Evolutionary conservation across 805 yeast species (phyloP).

Genomic region (Hanseniaspora pseudoguilliermondii): DNA sequence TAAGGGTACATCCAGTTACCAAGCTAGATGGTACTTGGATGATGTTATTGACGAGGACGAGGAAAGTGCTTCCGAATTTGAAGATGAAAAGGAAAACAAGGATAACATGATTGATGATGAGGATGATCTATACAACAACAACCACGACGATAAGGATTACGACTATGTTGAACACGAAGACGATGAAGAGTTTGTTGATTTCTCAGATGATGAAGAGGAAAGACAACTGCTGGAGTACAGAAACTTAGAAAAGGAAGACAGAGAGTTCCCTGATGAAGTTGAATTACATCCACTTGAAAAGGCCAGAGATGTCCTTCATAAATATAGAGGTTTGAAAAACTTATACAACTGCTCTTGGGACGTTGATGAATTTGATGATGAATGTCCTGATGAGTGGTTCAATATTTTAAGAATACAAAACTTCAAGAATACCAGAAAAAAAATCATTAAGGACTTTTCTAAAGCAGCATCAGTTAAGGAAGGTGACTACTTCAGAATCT

Average conservation of each 20-base stretch:
- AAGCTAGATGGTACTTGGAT: constrained; percentile 64
- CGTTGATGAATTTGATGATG: constrained; percentile 64
- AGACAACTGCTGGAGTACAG: constrained; percentile 61
- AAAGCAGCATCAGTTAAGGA: constrained; percentile 37
- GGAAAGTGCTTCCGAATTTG: constrained; percentile 28
- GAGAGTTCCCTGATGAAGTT: constrained; percentile 90
- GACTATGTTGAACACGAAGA: constrained; percentile 34
- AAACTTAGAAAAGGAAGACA: constrained; percentile 62
- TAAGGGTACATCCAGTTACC: constrained; percentile 69
- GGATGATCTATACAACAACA: constrained; percentile 19
- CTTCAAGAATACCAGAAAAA: constrained; percentile 63
- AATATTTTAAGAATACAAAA: constrained; percentile 62
- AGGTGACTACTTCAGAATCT: constrained; percentile 54
- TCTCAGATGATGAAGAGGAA: constrained; percentile 71
- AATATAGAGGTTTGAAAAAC: constrained; percentile 81
- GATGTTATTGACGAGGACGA: constrained; percentile 31
- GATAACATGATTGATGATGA: constrained; percentile 25
- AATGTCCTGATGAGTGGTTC: constrained; percentile 66
- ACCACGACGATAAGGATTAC: constrained; percentile 27
- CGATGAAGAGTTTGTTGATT: constrained; percentile 55
- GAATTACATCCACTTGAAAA: constrained; percentile 67
- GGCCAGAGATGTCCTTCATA: constrained; percentile 58
- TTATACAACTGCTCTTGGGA: constrained; percentile 78
- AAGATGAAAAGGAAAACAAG: constrained; percentile 23
- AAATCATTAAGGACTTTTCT: constrained; percentile 46